Conservation (phyloP, 2,329 filamentous ascomycete genomes). For the Ceratocystis eucalypticola region DNA sequence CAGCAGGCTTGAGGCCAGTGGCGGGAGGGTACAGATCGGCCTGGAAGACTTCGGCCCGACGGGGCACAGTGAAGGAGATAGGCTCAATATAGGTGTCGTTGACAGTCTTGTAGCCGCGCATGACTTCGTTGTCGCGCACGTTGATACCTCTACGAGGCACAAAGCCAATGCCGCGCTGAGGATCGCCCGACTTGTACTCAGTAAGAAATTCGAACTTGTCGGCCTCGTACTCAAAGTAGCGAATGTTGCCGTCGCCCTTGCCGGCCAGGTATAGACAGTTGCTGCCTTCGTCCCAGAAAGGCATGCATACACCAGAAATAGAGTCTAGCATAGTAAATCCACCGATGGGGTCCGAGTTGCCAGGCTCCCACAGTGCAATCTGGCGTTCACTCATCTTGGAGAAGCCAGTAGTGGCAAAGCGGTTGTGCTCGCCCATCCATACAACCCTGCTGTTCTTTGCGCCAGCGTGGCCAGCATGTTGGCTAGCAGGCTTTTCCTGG, state of each 20-base stretch:
- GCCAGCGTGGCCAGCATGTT: conserved; percentile 72
- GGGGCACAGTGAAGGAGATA: conserved; percentile 91
- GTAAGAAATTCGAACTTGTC: conserved; percentile 97
- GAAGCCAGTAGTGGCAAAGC: conserved; percentile 92
- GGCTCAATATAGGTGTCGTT: conserved; percentile 91
- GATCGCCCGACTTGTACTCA: conserved; percentile 93
- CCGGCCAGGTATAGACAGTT: conserved; percentile 92
- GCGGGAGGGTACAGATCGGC: conserved; percentile 92
- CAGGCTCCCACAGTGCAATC: conserved; percentile 87
- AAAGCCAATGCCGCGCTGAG: conserved; percentile 88
- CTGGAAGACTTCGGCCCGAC: conserved; percentile 88
- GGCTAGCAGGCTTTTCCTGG: conserved; percentile 76
- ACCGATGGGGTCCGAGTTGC: conserved; percentile 71
- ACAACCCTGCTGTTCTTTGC: conserved; percentile 96
- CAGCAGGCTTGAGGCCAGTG: conserved; percentile 62
- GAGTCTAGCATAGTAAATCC: conserved; percentile 86
- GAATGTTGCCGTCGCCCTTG: conserved; percentile 97
- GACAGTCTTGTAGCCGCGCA: conserved; percentile 93
- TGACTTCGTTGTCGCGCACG: conserved; percentile 89
- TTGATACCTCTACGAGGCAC: conserved; percentile 91
- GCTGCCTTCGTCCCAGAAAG: conserved; percentile 97
- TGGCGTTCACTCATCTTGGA: conserved; percentile 97
- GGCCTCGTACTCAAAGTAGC: conserved; percentile 96
- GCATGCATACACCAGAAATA: conserved; percentile 96
- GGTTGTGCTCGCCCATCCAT: conserved; percentile 95